phyloP scores from a whole-genome alignment of 2,329 filamentous ascomycete species.

The Colletotrichum sp. region DNA sequence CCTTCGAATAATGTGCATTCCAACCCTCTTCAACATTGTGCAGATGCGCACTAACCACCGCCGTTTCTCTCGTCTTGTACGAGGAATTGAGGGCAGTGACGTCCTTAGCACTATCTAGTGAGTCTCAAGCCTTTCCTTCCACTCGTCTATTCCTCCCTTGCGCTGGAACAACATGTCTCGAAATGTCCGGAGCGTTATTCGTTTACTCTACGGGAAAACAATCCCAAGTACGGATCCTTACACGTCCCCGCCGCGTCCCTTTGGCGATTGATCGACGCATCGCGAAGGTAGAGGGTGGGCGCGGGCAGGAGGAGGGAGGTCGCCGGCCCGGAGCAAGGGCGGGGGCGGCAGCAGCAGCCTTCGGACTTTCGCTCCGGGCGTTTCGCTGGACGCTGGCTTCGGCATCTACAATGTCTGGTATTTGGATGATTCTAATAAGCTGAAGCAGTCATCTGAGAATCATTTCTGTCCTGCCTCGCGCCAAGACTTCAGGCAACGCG shows the following conservation, averaged over 20 bases:
- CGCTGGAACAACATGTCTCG: too few relatives aligned
- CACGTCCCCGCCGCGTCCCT: fast-evolving
- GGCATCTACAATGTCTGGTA: not conserved
- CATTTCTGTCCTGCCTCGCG: not conserved
- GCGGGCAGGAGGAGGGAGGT: too few relatives aligned
- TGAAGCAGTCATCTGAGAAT: not conserved
- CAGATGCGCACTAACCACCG: not conserved
- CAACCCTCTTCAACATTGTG: not conserved
- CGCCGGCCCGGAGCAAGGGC: too few relatives aligned
- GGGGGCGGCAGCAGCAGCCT: not conserved
- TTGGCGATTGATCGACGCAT: too few relatives aligned
- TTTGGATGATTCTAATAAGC: not conserved
- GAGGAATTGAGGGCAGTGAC: not conserved
- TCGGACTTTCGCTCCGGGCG: not conserved
- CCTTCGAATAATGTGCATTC: not conserved
- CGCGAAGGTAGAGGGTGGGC: too few relatives aligned
- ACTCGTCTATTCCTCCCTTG: not conserved
- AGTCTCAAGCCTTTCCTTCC: not conserved
- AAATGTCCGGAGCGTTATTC: too few relatives aligned
- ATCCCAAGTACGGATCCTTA: fast-evolving
- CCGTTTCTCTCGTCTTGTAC: not conserved
- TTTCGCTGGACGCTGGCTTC: not conserved
- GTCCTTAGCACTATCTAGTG: not conserved
- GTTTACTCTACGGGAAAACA: too few relatives aligned
- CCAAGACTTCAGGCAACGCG: not conserved